These are phyloP conservation scores for Cercospora berteroae DNA, from an alignment of 2,329 filamentous ascomycete genomes.

Conservation along the genomic window DNA sequence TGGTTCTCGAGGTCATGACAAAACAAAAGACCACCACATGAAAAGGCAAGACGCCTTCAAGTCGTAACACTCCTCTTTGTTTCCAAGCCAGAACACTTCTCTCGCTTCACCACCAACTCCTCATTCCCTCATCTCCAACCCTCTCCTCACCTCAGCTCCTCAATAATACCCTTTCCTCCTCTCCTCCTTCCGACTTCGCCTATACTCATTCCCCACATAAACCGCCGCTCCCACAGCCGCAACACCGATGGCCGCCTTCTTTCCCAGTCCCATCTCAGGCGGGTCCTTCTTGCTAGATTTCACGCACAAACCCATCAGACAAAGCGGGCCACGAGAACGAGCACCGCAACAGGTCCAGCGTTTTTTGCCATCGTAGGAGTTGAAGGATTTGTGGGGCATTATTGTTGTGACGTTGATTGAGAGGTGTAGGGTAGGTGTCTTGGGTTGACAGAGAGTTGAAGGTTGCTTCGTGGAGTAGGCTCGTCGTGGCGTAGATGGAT, in stretches of 20 bases:
- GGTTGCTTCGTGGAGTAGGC: background rate
- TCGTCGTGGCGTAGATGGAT: background rate
- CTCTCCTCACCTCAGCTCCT: background rate
- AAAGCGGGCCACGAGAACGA: constrained; percentile 1
- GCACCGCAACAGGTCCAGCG: constrained; percentile 4
- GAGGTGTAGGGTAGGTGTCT: background rate
- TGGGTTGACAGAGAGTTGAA: background rate
- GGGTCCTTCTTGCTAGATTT: background rate
- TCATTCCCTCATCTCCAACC: background rate
- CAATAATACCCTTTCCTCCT: background rate
- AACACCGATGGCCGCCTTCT: background rate
- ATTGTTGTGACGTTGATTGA: background rate
- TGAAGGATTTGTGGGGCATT: constrained; percentile 1
- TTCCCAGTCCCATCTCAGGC: background rate
- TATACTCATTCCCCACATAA: background rate
- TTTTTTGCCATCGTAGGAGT: constrained; percentile 2
- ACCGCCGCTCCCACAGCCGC: background rate
- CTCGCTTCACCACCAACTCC: background rate
- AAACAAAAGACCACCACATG: background rate
- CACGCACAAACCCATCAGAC: constrained; percentile 1
- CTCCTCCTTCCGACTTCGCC: background rate
- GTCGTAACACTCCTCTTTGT: too few relatives aligned
- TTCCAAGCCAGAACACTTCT: too few relatives aligned
- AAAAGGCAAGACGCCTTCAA: too few relatives aligned
- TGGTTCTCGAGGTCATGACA: background rate